phyloP scores from a whole-genome alignment of 2,329 filamentous ascomycete genomes.

The Fragosphaeria purpurea region DNA sequence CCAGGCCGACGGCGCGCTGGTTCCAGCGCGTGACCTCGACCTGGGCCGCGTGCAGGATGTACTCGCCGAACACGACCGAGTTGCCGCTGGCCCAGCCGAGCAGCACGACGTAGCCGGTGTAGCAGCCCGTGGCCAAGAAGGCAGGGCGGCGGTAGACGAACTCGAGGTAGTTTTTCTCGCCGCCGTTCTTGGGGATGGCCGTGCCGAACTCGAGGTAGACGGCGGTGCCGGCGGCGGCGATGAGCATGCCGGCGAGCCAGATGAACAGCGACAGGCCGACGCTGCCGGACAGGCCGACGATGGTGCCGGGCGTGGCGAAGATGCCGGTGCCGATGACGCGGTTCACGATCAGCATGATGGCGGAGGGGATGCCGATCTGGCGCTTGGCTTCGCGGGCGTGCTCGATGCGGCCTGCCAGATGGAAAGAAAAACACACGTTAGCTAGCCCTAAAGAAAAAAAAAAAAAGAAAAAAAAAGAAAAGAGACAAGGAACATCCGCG shows the following conservation, averaged over 20 bases:
- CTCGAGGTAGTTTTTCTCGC: slow-evolving; percentile 59
- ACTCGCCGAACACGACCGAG: slow-evolving; percentile 60
- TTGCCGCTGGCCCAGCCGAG: slow-evolving; percentile 58
- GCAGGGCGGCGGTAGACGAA: slow-evolving; percentile 50
- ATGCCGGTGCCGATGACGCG: slow-evolving; percentile 59
- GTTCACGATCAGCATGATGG: slow-evolving; percentile 52
- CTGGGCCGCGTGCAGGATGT: slow-evolving; percentile 55
- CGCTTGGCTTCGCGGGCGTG: slow-evolving; percentile 37
- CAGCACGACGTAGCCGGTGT: slow-evolving; percentile 51
- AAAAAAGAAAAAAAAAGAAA: too few species aligned
- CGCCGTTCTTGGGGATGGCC: slow-evolving; percentile 53
- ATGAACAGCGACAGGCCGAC: slow-evolving; percentile 54
- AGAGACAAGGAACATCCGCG: too few species aligned
- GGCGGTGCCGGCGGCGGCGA: slow-evolving; percentile 51
- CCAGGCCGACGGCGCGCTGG: slow-evolving; percentile 56
- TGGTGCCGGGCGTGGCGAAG: slow-evolving; percentile 52
- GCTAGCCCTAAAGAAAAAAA: too few species aligned
- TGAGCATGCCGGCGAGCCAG: slow-evolving; percentile 53
- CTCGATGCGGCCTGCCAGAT: slow-evolving; percentile 21
- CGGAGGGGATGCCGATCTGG: slow-evolving; percentile 45
- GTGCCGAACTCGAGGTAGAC: slow-evolving; percentile 59
- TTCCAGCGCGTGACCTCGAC: slow-evolving; percentile 56
- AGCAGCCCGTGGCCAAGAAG: slow-evolving; percentile 52
- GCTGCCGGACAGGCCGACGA: slow-evolving; percentile 46
- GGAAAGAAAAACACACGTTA: too few species aligned